Percentiles rank a stretch among this genome's conserved stretches.
phyloP scores from a whole-genome alignment of 2,329 filamentous ascomycete species.

The Colletotrichum neosansevieriae region DNA sequence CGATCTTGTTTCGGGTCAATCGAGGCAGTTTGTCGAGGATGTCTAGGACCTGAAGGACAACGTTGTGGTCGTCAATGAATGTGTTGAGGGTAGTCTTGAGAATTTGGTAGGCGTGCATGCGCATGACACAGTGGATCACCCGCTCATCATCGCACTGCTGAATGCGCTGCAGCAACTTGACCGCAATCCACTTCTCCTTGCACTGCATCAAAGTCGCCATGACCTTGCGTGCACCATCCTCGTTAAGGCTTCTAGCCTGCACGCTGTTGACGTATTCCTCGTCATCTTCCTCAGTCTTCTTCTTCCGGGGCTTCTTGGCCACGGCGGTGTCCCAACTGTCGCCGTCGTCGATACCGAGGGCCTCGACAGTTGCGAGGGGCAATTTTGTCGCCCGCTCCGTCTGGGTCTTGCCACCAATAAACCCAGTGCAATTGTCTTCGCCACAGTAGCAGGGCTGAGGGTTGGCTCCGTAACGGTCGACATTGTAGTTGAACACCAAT shows the following conservation, averaged over 20 bases:
- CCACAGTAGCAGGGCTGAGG: conserved; percentile 97
- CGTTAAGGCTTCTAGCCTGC: conserved; percentile 81
- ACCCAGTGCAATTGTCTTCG: conserved; percentile 94
- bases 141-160: conserved; percentile 88
- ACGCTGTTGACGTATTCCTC: conserved; percentile 96
- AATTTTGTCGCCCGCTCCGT: conserved; percentile 95
- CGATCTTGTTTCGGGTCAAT: conserved; percentile 95
- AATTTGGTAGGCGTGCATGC: conserved; percentile 97
- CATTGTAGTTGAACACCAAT: conserved; percentile 99
- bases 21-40: conserved; percentile 91
- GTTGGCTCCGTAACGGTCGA: conserved; percentile 96
- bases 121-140: conserved; percentile 88
- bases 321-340: conserved; percentile 94
- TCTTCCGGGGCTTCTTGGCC: conserved; percentile 90
- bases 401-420: conserved; percentile 97
- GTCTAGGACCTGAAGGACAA: conserved; percentile 88
- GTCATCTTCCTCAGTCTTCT: conserved; percentile 91
- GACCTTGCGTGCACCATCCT: conserved; percentile 89
- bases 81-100: conserved; percentile 87
- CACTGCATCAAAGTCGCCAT: conserved; percentile 98
- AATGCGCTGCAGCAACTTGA: conserved; percentile 91
- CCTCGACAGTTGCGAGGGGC: conserved; percentile 89
- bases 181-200: conserved; percentile 99
- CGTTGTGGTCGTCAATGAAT: conserved; percentile 90
- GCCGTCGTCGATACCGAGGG: conserved; percentile 91